Evolutionary conservation across 1,284 basidiomycete genomes (phyloP).

Genomic region (Papiliotrema laurentii): DNA sequence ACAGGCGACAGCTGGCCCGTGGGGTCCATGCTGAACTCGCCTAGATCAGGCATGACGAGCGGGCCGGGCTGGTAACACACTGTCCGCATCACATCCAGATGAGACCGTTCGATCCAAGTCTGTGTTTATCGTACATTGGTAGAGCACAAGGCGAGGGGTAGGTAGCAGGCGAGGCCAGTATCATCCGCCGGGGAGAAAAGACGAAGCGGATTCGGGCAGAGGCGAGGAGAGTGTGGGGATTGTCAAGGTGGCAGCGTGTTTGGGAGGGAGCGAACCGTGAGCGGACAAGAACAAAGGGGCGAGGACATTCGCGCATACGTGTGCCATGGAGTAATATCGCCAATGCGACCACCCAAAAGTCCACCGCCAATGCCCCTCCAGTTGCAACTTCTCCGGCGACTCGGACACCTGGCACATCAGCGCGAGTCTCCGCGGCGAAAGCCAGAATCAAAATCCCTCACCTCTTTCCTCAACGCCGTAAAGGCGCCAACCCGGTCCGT

Average conservation of each 20-base stretch:
- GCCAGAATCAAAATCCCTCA: conserved; percentile 12
- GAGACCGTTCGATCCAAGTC: conserved; percentile 36
- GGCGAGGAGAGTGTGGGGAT: background rate
- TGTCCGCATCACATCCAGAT: conserved; percentile 40
- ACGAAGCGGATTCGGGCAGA: background rate
- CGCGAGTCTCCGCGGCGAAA: background rate
- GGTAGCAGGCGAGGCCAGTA: background rate
- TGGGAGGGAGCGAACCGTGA: conserved; percentile 28
- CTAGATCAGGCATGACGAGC: conserved; percentile 31
- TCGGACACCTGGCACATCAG: conserved; percentile 24
- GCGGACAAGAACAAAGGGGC: conserved; percentile 28
- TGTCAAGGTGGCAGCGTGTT: conserved; percentile 1
- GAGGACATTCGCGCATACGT: conserved; percentile 34
- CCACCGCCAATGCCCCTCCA: conserved; percentile 28
- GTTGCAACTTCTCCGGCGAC: conserved; percentile 25
- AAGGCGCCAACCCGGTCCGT: conserved; percentile 61
- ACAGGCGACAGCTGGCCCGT: background rate
- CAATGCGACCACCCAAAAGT: conserved; percentile 45
- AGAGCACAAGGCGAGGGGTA: background rate
- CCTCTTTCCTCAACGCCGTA: conserved; percentile 37
- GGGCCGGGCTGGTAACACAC: conserved; percentile 40
- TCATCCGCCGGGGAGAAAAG: background rate
- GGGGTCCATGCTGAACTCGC: conserved; percentile 21
- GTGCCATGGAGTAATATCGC: conserved; percentile 43
- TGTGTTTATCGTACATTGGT: conserved; percentile 7